Conservation (phyloP, 1,139 yeast species). For the Debaryomyces nepalensis region DNA sequence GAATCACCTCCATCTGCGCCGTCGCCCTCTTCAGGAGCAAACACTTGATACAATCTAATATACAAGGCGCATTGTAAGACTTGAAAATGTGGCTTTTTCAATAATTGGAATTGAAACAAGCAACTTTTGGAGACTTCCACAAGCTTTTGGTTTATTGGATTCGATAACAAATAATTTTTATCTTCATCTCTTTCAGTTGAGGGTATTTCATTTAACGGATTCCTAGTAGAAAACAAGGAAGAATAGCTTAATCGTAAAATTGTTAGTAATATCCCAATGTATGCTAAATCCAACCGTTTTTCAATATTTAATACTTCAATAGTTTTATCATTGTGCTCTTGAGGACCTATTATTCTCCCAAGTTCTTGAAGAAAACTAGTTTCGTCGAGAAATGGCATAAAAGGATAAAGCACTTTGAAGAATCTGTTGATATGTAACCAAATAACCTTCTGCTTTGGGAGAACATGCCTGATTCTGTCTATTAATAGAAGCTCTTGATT, state of each 20-base stretch:
- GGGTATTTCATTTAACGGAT: slow-evolving; percentile 24
- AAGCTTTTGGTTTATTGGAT: slow-evolving; percentile 36
- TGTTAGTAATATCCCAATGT: slow-evolving; percentile 34
- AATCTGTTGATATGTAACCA: slow-evolving; percentile 38
- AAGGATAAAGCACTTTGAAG: slow-evolving; percentile 36
- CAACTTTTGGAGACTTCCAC: slow-evolving; percentile 42
- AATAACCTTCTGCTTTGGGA: slow-evolving; percentile 37
- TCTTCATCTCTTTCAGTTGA: slow-evolving; percentile 24
- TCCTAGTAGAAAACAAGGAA: slow-evolving; percentile 35
- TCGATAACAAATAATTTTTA: slow-evolving; percentile 30
- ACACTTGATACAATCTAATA: slow-evolving; percentile 40
- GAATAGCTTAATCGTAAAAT: slow-evolving; percentile 36
- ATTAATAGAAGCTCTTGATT: neutral
- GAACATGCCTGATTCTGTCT: slow-evolving; percentile 27
- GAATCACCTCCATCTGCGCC: slow-evolving; percentile 54
- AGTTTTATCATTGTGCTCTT: slow-evolving; percentile 10
- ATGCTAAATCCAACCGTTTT: slow-evolving; percentile 37
- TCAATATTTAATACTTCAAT: slow-evolving; percentile 21
- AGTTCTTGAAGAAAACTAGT: slow-evolving; percentile 4
- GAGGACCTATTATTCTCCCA: slow-evolving; percentile 10
- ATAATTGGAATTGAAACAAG: slow-evolving; percentile 40
- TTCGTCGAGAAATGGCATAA: slow-evolving; percentile 10
- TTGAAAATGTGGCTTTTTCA: slow-evolving; percentile 43
- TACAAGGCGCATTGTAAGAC: slow-evolving; percentile 54
- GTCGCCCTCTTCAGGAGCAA: slow-evolving; percentile 56